These are phyloP conservation scores for Colletotrichum melonis DNA, from an alignment of 2,329 filamentous ascomycete species.

Conservation along the genomic window DNA sequence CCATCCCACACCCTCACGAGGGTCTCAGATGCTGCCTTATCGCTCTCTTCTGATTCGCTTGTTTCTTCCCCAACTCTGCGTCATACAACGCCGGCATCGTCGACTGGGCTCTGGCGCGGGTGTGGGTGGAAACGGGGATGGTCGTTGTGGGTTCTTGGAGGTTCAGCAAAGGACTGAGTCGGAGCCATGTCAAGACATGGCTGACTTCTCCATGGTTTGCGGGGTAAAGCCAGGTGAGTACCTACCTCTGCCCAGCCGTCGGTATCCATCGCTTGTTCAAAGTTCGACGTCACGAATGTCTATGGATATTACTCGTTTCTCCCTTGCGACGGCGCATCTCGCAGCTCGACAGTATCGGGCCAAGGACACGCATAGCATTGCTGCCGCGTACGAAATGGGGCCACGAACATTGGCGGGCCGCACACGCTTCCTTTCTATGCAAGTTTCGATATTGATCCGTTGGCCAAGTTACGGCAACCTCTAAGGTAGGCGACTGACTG, in stretches of 20 bases:
- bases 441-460: constrained; percentile 1
- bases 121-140: constrained; percentile 26
- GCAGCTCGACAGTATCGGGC: neutral
- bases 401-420: constrained; percentile 1
- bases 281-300: neutral
- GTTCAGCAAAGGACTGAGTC: constrained; percentile 16
- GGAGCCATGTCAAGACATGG: constrained; percentile 12
- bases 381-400: neutral
- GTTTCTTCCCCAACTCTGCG: constrained; percentile 18
- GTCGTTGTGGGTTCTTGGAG: constrained; percentile 11
- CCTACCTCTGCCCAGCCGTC: neutral
- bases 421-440: constrained; percentile 10
- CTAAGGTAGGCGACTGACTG: neutral
- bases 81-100: constrained; percentile 29
- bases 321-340: neutral
- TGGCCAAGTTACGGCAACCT: constrained; percentile 29
- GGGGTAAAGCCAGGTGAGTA: constrained; percentile 17
- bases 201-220: constrained; percentile 11
- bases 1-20: constrained; percentile 21
- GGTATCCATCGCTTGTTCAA: constrained; percentile 3
- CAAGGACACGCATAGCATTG: neutral
- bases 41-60: constrained; percentile 26
- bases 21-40: constrained; percentile 31
- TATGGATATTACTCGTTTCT: neutral
- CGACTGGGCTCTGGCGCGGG: constrained; percentile 21